Percentiles rank a stretch among this genome's conserved stretches.
phyloP scores from a whole-genome alignment of 2,329 filamentous ascomycete species.

The Aspergillus piperis region DNA sequence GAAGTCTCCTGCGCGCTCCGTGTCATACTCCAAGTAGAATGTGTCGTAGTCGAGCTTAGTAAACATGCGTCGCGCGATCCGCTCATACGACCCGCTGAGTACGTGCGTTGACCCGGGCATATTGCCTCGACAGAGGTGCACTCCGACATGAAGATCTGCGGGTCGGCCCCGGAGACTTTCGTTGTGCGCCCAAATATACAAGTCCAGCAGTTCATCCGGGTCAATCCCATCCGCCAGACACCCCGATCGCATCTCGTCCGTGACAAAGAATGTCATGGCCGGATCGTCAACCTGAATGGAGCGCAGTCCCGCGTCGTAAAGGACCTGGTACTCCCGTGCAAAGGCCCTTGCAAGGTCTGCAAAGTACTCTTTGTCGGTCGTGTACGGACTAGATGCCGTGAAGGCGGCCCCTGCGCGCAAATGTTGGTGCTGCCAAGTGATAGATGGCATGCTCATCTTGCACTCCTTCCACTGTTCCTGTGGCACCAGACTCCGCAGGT shows the following conservation, averaged over 20 bases:
- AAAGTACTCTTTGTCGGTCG: slow-evolving; percentile 59
- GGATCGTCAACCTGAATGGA: slow-evolving; percentile 66
- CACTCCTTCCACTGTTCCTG: slow-evolving; percentile 58
- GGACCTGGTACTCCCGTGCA: slow-evolving; percentile 55
- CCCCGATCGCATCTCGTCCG: slow-evolving; percentile 39
- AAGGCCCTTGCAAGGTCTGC: slow-evolving; percentile 61
- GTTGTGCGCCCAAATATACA: slow-evolving; percentile 73
- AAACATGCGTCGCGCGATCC: slow-evolving; percentile 64
- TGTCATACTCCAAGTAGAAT: slow-evolving; percentile 67
- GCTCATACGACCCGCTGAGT: slow-evolving; percentile 59
- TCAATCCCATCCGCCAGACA: slow-evolving; percentile 41
- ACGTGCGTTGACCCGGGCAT: slow-evolving; percentile 60
- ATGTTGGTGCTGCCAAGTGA: slow-evolving; percentile 64
- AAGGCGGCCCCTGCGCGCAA: slow-evolving; percentile 54
- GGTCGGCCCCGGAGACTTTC: slow-evolving; percentile 63
- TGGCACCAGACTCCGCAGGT: slow-evolving; percentile 53
- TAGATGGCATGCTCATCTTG: slow-evolving; percentile 63
- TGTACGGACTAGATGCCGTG: slow-evolving; percentile 50
- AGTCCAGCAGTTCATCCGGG: slow-evolving; percentile 67
- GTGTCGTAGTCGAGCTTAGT: slow-evolving; percentile 60
- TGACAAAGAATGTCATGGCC: slow-evolving; percentile 57
- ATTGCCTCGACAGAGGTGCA: slow-evolving; percentile 67
- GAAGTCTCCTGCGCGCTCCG: slow-evolving; percentile 60
- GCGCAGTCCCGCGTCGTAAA: slow-evolving; percentile 60
- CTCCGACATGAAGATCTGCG: slow-evolving; percentile 68